A percentile compares a stretch with the other conserved stretches of the same genome.
These are phyloP conservation scores for Cystobasidiaceae sp. DNA, from an alignment of 1,284 basidiomycete genomes.

Conservation along the genomic window DNA sequence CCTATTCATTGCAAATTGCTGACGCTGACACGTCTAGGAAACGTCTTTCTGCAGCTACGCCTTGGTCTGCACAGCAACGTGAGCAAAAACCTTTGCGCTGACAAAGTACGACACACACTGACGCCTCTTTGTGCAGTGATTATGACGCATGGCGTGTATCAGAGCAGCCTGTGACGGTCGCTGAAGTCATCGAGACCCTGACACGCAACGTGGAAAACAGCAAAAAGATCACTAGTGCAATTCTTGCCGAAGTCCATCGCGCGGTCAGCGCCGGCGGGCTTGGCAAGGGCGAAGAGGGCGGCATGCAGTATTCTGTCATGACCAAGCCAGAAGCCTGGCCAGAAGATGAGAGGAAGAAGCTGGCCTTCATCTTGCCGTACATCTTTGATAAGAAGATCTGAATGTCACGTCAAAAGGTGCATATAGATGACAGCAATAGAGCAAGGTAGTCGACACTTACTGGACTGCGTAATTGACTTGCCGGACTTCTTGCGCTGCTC, in stretches of 20 bases:
- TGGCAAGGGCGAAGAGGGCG: slow-evolving; percentile 60
- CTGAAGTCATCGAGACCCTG: slow-evolving; percentile 82
- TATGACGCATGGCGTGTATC: slow-evolving; percentile 58
- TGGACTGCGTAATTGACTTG: not conserved
- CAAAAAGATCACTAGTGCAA: slow-evolving; percentile 59
- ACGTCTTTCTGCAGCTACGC: too few relatives aligned
- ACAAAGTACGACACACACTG: not conserved
- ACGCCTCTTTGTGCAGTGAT: slow-evolving; percentile 41
- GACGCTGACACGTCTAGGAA: too few relatives aligned
- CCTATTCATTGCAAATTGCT: not conserved
- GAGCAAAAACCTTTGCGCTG: slow-evolving; percentile 48
- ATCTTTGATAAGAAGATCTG: slow-evolving; percentile 38
- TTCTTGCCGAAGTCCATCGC: slow-evolving; percentile 71
- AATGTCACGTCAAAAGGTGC: not conserved
- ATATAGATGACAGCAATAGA: not conserved
- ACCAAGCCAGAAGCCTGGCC: slow-evolving; percentile 61
- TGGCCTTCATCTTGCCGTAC: slow-evolving; percentile 70
- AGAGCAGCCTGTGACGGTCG: slow-evolving; percentile 74
- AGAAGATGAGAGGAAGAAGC: slow-evolving; percentile 63
- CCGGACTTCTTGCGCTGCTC: not conserved
- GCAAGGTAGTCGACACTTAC: not conserved
- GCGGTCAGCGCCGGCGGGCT: slow-evolving; percentile 55
- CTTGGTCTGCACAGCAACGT: slow-evolving; percentile 87
- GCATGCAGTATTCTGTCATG: slow-evolving; percentile 83
- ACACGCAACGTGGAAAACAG: slow-evolving; percentile 78